phyloP scores from a whole-genome alignment of 495 filamentous ascomycete species.

The Usnea hakonensis region DNA sequence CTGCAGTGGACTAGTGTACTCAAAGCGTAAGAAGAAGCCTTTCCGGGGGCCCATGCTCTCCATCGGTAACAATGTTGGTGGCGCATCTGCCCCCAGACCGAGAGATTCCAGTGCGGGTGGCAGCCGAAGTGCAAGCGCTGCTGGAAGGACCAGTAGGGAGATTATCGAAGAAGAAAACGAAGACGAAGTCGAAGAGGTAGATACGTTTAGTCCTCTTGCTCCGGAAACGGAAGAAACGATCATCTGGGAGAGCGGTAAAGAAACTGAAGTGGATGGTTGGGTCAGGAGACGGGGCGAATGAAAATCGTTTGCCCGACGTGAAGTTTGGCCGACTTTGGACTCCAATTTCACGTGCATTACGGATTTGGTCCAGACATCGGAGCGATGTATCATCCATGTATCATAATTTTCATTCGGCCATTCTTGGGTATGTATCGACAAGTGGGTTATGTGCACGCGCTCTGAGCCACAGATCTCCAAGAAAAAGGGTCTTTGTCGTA shows the following conservation, averaged over 20 bases:
- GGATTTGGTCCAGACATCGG: background rate
- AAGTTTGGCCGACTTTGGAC: slow-evolving; percentile 17
- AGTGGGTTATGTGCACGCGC: background rate
- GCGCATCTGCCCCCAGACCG: slow-evolving; percentile 17
- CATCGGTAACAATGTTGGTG: slow-evolving; percentile 35
- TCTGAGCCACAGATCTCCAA: background rate
- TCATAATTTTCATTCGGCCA: background rate
- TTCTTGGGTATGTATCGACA: background rate
- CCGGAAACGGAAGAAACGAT: slow-evolving; percentile 46
- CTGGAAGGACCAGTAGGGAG: slow-evolving; percentile 52
- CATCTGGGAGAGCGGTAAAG: slow-evolving; percentile 32
- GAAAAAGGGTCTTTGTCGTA: background rate
- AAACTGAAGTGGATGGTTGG: slow-evolving; percentile 14
- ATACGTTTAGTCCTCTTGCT: slow-evolving; percentile 53
- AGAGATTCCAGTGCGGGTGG: slow-evolving; percentile 31
- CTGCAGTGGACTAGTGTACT: slow-evolving; percentile 68
- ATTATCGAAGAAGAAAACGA: slow-evolving; percentile 84
- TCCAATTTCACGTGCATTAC: slow-evolving; percentile 15
- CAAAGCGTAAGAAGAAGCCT: slow-evolving; percentile 77
- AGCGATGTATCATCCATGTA: background rate
- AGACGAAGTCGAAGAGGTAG: slow-evolving; percentile 64
- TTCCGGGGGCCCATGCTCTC: slow-evolving; percentile 81
- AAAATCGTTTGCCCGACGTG: background rate
- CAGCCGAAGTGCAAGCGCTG: slow-evolving; percentile 45
- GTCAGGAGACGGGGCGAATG: slow-evolving; percentile 11